Conservation (phyloP, 1,284 basidiomycete species). For the Omphalotus olearius region DNA sequence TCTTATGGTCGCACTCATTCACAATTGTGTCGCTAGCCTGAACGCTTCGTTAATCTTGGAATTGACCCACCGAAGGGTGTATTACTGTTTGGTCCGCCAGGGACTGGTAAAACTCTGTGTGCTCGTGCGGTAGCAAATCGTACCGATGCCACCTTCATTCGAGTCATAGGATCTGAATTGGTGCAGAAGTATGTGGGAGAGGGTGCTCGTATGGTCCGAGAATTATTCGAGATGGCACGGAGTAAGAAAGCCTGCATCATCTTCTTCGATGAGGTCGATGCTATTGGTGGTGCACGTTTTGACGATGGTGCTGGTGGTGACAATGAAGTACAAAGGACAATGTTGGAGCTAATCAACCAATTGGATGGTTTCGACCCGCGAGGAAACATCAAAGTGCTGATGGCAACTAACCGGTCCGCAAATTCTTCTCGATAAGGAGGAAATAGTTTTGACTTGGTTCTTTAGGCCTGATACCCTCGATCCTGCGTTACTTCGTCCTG, state of each 20-base stretch:
- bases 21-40: slow-evolving; percentile 59
- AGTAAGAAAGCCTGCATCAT: slow-evolving; percentile 99
- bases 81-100: slow-evolving; percentile 93
- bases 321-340: slow-evolving; percentile 99
- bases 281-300: slow-evolving; percentile 97
- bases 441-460: slow-evolving; percentile 9
- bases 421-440: neutral
- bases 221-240: slow-evolving; percentile 98
- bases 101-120: slow-evolving; percentile 98
- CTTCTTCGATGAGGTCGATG: slow-evolving; percentile 98
- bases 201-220: slow-evolving; percentile 97
- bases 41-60: slow-evolving; percentile 96
- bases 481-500: slow-evolving; percentile 93
- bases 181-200: slow-evolving; percentile 99
- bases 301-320: slow-evolving; percentile 99
- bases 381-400: slow-evolving; percentile 99
- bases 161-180: slow-evolving; percentile 97
- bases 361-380: slow-evolving; percentile 97
- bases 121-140: slow-evolving; percentile 98
- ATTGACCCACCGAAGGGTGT: slow-evolving; percentile 99
- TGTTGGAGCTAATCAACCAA: slow-evolving; percentile 99
- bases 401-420: slow-evolving; percentile 93
- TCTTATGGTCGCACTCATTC: slow-evolving; percentile 13
- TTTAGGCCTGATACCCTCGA: slow-evolving; percentile 94
- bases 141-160: slow-evolving; percentile 98